Conservation (phyloP, 2,329 filamentous ascomycete genomes). For the Lecanicillium sp. region DNA sequence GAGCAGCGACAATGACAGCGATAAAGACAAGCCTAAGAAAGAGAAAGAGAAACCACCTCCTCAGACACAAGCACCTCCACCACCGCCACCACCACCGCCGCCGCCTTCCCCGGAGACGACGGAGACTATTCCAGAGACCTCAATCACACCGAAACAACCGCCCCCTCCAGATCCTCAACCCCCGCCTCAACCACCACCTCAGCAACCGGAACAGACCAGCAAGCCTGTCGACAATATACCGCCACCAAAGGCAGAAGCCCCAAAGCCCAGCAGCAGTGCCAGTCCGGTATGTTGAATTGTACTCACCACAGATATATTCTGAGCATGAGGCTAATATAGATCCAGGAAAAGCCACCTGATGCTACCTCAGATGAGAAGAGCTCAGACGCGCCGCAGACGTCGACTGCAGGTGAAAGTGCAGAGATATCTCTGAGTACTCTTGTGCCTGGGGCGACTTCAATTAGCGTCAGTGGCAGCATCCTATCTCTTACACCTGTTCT, state of each 20-base stretch:
- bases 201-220: neutral
- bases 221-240: slow-evolving; percentile 4
- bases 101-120: neutral
- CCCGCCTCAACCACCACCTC: neutral
- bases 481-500: slow-evolving; percentile 1
- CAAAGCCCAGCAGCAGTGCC: too few relatives aligned
- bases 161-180: neutral
- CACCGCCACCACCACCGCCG: neutral
- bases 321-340: too few relatives aligned
- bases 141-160: neutral
- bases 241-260: slow-evolving; percentile 4
- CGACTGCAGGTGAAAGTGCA: neutral
- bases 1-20: neutral
- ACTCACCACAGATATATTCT: too few relatives aligned
- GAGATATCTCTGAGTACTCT: slow-evolving; percentile 2
- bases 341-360: too few relatives aligned
- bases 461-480: neutral
- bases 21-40: neutral
- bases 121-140: neutral
- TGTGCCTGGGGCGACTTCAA: neutral
- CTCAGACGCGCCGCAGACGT: neutral
- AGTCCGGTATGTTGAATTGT: too few relatives aligned
- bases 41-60: neutral
- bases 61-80: neutral
- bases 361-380: neutral